Conservation (phyloP, 2,329 filamentous ascomycete genomes). For the Ophiostoma ips region DNA sequence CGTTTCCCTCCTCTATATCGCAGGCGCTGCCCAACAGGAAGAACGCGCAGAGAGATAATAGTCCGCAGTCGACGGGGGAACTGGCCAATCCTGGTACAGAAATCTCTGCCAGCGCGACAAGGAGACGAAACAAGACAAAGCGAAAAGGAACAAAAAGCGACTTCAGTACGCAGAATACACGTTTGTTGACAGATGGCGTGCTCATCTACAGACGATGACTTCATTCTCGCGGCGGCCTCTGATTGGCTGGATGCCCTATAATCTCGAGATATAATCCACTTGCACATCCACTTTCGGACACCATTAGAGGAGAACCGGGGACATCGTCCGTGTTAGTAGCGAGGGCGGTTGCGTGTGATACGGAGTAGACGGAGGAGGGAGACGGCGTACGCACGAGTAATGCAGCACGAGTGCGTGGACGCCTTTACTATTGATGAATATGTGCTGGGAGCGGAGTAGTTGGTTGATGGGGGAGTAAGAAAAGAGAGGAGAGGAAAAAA, state of each 20-base stretch:
- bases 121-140: neutral
- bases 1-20: too few species aligned
- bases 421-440: too few species aligned
- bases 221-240: neutral
- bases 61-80: neutral
- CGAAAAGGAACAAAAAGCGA: neutral
- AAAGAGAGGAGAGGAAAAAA: too few species aligned
- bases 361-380: too few species aligned
- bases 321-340: neutral
- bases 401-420: too few species aligned
- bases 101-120: too few species aligned
- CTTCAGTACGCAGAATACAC: neutral
- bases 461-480: too few species aligned
- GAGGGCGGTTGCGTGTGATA: neutral
- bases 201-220: neutral
- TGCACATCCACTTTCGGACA: neutral
- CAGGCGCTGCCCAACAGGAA: too few species aligned
- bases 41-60: too few species aligned
- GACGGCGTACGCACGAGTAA: too few species aligned
- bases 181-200: conserved; percentile 1
- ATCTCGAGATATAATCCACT: neutral
- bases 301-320: neutral
- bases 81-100: too few species aligned
- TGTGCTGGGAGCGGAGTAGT: too few species aligned
- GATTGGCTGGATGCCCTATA: neutral